Evolutionary conservation across 441 rosid species (phyloP).

Genomic region (Dalechampia spathulata): DNA sequence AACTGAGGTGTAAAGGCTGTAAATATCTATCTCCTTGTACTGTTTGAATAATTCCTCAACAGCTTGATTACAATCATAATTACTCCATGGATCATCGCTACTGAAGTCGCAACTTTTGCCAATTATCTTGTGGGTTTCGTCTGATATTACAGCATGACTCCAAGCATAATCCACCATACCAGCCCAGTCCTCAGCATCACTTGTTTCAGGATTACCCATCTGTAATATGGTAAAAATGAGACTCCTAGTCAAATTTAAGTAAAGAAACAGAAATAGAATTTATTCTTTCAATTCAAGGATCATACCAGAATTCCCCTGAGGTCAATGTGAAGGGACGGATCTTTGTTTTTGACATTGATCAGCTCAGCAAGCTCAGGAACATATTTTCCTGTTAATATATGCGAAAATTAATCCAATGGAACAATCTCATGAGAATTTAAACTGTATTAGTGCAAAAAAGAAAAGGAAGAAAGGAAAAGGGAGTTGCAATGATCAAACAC

Average conservation of each 20-base stretch:
- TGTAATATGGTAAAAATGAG: conserved; percentile 8
- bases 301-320: conserved; percentile 89
- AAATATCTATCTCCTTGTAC: conserved; percentile 80
- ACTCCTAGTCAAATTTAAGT: background rate
- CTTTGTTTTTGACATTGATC: conserved; percentile 56
- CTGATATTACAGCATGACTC: conserved; percentile 94
- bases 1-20: conserved; percentile 77
- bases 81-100: conserved; percentile 58
- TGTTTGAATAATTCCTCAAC: conserved; percentile 61
- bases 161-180: conserved; percentile 91
- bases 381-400: conserved; percentile 55
- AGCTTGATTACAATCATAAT: conserved; percentile 40
- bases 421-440: background rate
- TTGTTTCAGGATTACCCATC: conserved; percentile 95
- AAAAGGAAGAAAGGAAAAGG: too few species aligned
- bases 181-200: conserved; percentile 75
- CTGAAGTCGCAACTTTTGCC: conserved; percentile 51
- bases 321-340: conserved; percentile 45
- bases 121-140: conserved; percentile 67
- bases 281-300: background rate
- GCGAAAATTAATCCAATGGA: background rate
- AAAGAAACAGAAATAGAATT: background rate
- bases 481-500: conserved; percentile 27
- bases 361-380: conserved; percentile 81
- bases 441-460: background rate